Conservation (phyloP, 805 yeast genomes). For the Yarrowia yakushimensis region DNA sequence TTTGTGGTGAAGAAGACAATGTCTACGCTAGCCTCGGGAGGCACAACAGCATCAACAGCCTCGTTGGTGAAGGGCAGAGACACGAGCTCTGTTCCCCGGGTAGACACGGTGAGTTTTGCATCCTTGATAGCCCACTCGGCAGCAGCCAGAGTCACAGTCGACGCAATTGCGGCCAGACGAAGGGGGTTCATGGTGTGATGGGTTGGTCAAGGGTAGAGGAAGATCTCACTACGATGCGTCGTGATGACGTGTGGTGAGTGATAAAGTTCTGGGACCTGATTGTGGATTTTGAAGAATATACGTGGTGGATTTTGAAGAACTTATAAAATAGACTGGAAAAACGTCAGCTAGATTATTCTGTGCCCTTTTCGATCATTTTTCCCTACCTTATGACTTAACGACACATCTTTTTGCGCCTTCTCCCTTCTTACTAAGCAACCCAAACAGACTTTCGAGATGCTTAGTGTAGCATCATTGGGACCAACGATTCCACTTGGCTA, state of each 20-base stretch:
- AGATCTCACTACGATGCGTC: background rate
- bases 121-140: slow-evolving; percentile 23
- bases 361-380: too few species aligned
- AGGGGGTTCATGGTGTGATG: slow-evolving; percentile 17
- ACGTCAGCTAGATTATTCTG: too few species aligned
- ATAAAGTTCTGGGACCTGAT: background rate
- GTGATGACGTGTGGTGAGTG: slow-evolving; percentile 19
- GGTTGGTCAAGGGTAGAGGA: background rate
- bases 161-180: slow-evolving; percentile 19
- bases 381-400: too few species aligned
- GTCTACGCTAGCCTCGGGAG: slow-evolving; percentile 6
- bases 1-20: slow-evolving; percentile 15
- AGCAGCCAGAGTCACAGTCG: slow-evolving; percentile 13
- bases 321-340: too few species aligned
- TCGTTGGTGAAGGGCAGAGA: slow-evolving; percentile 4
- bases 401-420: too few species aligned
- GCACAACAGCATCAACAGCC: slow-evolving; percentile 1
- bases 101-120: slow-evolving; percentile 3
- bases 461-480: background rate
- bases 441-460: background rate
- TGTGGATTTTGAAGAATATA: too few species aligned
- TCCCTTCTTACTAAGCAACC: background rate
- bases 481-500: background rate
- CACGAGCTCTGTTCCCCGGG: slow-evolving; percentile 6
- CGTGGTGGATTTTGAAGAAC: background rate